A percentile compares a stretch with the other conserved stretches of the same genome.
These are phyloP conservation scores for Pichia kluyveri DNA, from an alignment of 805 yeast species.

Conservation along the genomic window DNA sequence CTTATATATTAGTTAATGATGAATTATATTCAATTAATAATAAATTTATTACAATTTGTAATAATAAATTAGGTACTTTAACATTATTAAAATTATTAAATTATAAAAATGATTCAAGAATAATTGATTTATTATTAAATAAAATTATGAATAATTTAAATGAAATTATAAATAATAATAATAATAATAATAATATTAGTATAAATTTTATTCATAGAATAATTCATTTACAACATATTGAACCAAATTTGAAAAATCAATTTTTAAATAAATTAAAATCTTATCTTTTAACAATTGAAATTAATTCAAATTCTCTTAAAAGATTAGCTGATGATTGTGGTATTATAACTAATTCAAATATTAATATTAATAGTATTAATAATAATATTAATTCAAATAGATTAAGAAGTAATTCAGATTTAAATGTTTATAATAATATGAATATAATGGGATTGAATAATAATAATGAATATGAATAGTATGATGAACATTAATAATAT, in stretches of 20 bases:
- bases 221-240: constrained; percentile 61
- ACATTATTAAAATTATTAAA: constrained; percentile 73
- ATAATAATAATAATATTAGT: too few relatives aligned
- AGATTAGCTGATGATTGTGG: constrained; percentile 92
- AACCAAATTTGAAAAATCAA: constrained; percentile 45
- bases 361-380: constrained; percentile 15
- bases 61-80: constrained; percentile 64
- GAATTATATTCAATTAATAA: background rate
- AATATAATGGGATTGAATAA: too few relatives aligned
- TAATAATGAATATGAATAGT: too few relatives aligned
- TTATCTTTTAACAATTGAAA: constrained; percentile 56
- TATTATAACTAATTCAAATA: constrained; percentile 25
- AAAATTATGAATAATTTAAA: constrained; percentile 48
- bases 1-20: constrained; percentile 17
- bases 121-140: constrained; percentile 53
- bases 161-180: constrained; percentile 6
- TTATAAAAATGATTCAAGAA: constrained; percentile 53
- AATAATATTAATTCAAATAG: constrained; percentile 15
- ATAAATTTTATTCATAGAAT: constrained; percentile 74
- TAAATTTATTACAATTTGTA: constrained; percentile 19
- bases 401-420: constrained; percentile 10
- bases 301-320: constrained; percentile 64
- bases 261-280: constrained; percentile 54
- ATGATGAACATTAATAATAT: too few relatives aligned
- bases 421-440: background rate